Percentiles rank a stretch among this genome's conserved stretches.
Conservation (phyloP, 1,139 yeast genomes). For the Saccharomycopsis hybrid region DNA sequence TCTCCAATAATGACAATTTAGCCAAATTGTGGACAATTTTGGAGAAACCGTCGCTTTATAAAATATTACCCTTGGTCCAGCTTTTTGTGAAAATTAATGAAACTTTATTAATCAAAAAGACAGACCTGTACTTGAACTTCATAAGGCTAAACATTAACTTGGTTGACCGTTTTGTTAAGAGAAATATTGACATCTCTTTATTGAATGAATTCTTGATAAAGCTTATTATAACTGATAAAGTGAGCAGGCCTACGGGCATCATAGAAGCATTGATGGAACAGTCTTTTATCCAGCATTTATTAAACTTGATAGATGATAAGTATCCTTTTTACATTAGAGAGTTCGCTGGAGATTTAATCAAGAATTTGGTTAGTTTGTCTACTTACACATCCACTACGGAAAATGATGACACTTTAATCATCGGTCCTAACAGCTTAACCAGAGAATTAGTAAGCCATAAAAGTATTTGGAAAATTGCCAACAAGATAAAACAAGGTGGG, state of each 20-base stretch:
- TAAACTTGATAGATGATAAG: conserved; percentile 14
- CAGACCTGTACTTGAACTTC: conserved; percentile 15
- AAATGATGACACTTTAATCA: conserved; percentile 73
- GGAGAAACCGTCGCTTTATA: conserved; percentile 12
- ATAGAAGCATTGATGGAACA: conserved; percentile 17
- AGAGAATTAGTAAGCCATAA: conserved; percentile 78
- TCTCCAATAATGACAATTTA: conserved; percentile 11
- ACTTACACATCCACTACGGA: conserved; percentile 15
- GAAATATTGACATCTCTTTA: conserved; percentile 17
- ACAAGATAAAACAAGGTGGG: conserved; percentile 87
- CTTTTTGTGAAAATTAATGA: conserved; percentile 20
- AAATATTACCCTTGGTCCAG: conserved; percentile 14
- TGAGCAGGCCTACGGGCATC: conserved; percentile 17
- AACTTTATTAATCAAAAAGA: conserved; percentile 11
- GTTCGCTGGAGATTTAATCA: conserved; percentile 20
- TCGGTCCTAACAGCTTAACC: conserved; percentile 94
- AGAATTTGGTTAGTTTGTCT: conserved; percentile 17
- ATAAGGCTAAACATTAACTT: conserved; percentile 16
- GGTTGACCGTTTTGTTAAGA: conserved; percentile 16
- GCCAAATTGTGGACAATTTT: conserved; percentile 16
- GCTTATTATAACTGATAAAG: conserved; percentile 19
- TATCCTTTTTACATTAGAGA: conserved; percentile 19
- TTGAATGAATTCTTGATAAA: conserved; percentile 20
- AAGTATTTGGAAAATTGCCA: conserved; percentile 57
- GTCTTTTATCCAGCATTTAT: conserved; percentile 11